A percentile compares a stretch with the other conserved stretches of the same genome.
Evolutionary conservation across 2,329 filamentous ascomycete genomes (phyloP).

Genomic region (Ophiostoma perfectum): DNA sequence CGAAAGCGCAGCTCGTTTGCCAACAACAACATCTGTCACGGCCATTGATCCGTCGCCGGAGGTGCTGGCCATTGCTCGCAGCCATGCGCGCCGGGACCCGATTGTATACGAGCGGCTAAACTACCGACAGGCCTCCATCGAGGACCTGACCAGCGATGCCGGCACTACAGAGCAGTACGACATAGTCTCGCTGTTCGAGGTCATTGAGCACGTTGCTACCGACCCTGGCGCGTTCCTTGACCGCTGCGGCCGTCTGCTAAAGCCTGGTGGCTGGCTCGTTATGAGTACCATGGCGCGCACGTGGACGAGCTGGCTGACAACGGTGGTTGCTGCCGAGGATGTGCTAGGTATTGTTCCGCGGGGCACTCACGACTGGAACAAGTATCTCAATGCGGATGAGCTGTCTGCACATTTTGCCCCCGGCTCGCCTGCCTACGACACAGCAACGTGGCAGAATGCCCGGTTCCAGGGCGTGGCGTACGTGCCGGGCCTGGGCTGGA

Average conservation of each 20-base stretch:
- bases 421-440: conserved; percentile 23
- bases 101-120: conserved; percentile 55
- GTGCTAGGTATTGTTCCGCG: conserved; percentile 78
- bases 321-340: conserved; percentile 87
- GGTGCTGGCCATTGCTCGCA: conserved; percentile 68
- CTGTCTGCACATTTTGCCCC: conserved; percentile 51
- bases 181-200: conserved; percentile 84
- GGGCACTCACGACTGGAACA: conserved; percentile 93
- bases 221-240: conserved; percentile 69
- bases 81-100: conserved; percentile 69
- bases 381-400: conserved; percentile 88
- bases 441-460: conserved; percentile 48
- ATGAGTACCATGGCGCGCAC: conserved; percentile 89
- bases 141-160: conserved; percentile 47
- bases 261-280: conserved; percentile 87
- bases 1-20: conserved; percentile 70
- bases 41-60: conserved; percentile 73
- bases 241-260: conserved; percentile 66
- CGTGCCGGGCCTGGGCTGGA: conserved; percentile 87
- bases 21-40: conserved; percentile 58
- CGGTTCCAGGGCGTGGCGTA: conserved; percentile 78
- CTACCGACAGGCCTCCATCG: conserved; percentile 74
- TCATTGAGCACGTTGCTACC: conserved; percentile 79
- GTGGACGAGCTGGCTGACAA: conserved; percentile 83
- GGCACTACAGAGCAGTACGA: conserved; percentile 49